These are phyloP conservation scores for Nowakowskiella sp. DNA, from an alignment of 192 early-diverging fungal genomes.

Conservation along the genomic window DNA sequence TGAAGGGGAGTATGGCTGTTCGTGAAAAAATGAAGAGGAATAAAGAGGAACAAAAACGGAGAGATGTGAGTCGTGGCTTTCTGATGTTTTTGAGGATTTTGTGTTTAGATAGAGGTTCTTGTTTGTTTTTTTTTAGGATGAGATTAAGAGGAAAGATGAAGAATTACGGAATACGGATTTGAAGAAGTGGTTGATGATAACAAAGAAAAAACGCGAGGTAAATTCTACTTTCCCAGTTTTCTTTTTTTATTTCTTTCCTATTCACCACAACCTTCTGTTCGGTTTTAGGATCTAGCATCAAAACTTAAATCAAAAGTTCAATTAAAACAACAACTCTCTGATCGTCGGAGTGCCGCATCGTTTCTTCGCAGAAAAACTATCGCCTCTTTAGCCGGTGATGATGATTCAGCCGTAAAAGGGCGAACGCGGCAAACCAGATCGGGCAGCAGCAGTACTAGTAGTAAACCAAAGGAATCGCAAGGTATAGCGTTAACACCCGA, in stretches of 20 bases:
- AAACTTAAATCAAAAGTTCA: not conserved
- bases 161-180: conserved; percentile 60
- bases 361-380: conserved; percentile 79
- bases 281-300: not conserved
- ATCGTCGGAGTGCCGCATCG: conserved; percentile 80
- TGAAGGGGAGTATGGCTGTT: conserved; percentile 70
- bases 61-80: conserved; percentile 34
- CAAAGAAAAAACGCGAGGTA: conserved; percentile 54
- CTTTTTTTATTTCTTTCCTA: not conserved
- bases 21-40: conserved; percentile 62
- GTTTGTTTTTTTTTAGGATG: conserved; percentile 31
- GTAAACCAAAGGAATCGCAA: conserved; percentile 2
- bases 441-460: conserved; percentile 27
- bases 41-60: conserved; percentile 61
- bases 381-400: conserved; percentile 67
- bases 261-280: not conserved
- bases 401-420: conserved; percentile 42
- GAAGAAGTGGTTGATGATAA: conserved; percentile 62
- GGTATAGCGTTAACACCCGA: not conserved
- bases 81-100: not conserved
- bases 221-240: not conserved
- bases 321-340: conserved; percentile 54
- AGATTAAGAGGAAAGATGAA: conserved; percentile 60
- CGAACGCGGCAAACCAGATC: conserved; percentile 54
- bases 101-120: not conserved